phyloP scores from a whole-genome alignment of 352 stramenopile species.

The Blastocystis sp. region DNA sequence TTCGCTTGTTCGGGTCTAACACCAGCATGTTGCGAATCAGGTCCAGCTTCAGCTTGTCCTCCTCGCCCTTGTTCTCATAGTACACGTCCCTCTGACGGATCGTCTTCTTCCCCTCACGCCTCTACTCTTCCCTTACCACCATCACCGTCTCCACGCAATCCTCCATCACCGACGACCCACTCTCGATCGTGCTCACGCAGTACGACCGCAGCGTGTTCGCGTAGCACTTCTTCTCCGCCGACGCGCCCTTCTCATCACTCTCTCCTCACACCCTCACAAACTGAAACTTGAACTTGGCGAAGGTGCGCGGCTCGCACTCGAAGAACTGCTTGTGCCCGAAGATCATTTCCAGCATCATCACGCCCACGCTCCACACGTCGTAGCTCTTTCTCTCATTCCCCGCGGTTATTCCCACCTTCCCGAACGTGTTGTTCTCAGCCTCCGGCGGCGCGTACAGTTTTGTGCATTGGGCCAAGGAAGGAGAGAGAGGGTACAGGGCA shows the following conservation, averaged over 20 bases:
- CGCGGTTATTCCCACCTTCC: not conserved
- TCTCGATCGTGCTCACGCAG: conserved; percentile 32
- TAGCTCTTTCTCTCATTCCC: conserved; percentile 17
- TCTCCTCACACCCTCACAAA: not conserved
- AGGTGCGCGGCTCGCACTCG: conserved; percentile 32
- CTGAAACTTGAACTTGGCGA: conserved; percentile 21
- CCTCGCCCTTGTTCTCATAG: conserved; percentile 24
- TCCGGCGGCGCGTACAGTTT: conserved; percentile 61
- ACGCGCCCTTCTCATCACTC: not conserved
- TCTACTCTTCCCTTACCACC: not conserved
- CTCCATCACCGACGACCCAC: conserved; percentile 10
- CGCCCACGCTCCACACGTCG: conserved; percentile 60
- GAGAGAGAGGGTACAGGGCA: conserved; percentile 55
- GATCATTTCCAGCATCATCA: conserved; percentile 68
- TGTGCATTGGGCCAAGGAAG: conserved; percentile 44
- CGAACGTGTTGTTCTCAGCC: conserved; percentile 37
- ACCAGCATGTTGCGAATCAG: conserved; percentile 55
- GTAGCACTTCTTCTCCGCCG: conserved; percentile 46
- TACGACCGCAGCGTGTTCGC: conserved; percentile 53
- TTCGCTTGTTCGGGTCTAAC: conserved; percentile 40
- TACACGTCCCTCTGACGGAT: conserved; percentile 34
- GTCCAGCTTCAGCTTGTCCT: conserved; percentile 24
- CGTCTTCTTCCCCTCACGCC: conserved; percentile 7
- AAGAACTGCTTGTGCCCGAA: conserved; percentile 59
- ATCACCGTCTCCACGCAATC: conserved; percentile 44